phyloP scores from a whole-genome alignment of 805 yeast genomes.

The Wickerhamomyces subpelliculosus region DNA sequence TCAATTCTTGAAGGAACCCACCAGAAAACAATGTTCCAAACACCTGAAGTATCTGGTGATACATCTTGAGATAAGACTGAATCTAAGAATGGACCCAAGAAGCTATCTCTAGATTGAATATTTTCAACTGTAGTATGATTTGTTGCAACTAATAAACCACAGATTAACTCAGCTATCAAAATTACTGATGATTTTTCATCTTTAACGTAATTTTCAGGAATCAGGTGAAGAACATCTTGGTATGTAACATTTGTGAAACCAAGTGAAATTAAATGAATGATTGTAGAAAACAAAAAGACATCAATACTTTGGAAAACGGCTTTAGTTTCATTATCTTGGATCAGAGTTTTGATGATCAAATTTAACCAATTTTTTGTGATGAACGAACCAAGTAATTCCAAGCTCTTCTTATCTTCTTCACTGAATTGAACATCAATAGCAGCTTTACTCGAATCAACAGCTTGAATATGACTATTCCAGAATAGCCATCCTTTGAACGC shows the following conservation, averaged over 20 bases:
- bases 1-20: conserved; percentile 67
- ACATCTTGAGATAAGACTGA: conserved; percentile 48
- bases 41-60: conserved; percentile 62
- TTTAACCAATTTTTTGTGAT: conserved; percentile 56
- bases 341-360: conserved; percentile 41
- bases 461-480: conserved; percentile 58
- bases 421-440: conserved; percentile 25
- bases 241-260: conserved; percentile 37
- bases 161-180: conserved; percentile 60
- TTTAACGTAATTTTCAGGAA: conserved; percentile 44
- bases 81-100: conserved; percentile 36
- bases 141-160: conserved; percentile 53
- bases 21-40: conserved; percentile 75
- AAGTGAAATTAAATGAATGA: conserved; percentile 43
- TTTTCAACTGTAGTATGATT: conserved; percentile 31
- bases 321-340: conserved; percentile 62
- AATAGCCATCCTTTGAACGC: conserved; percentile 62
- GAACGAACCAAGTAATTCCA: conserved; percentile 35
- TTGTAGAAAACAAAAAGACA: conserved; percentile 46
- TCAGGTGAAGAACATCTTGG: conserved; percentile 44
- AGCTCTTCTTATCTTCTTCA: conserved; percentile 33
- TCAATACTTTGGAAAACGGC: conserved; percentile 61
- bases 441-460: conserved; percentile 27
- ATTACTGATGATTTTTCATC: conserved; percentile 76
- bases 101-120: conserved; percentile 34